Conservation (phyloP, 345 rosid species). For the Eutrema heterophyllum region DNA sequence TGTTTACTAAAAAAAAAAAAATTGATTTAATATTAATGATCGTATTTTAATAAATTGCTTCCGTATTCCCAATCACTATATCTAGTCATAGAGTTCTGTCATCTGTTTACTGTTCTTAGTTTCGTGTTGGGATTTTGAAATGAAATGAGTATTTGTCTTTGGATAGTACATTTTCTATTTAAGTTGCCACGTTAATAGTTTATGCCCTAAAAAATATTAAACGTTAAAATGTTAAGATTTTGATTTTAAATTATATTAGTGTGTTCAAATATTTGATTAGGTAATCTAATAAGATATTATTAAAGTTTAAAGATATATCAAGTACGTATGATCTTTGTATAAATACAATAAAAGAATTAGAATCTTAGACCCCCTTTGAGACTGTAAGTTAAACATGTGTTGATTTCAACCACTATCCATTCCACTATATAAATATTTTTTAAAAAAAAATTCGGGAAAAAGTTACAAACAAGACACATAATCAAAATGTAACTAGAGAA, state of each 20-base stretch:
- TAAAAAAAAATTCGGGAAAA: neutral
- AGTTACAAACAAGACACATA: neutral
- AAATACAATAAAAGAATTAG: neutral
- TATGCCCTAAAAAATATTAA: neutral
- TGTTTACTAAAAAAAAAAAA: no score
- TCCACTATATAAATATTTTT: neutral
- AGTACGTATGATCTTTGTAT: neutral
- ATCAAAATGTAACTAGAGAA: neutral
- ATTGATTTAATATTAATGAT: neutral
- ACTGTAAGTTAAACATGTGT: neutral
- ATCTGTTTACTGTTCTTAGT: neutral
- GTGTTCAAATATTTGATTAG: neutral
- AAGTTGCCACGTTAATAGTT: neutral
- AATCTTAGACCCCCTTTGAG: neutral
- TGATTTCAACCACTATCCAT: neutral
- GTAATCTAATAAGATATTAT: neutral
- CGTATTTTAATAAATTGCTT: neutral
- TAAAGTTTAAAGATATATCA: no score
- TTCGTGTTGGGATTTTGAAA: neutral
- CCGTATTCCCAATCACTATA: neutral
- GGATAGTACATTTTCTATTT: neutral
- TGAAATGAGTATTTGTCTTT: neutral
- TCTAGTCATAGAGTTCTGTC: neutral
- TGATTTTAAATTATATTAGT: neutral
- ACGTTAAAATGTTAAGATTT: neutral